A percentile compares a stretch with the other conserved stretches of the same genome.
Conservation (phyloP, 768 basidiomycete species). For the Suillus americanus region DNA sequence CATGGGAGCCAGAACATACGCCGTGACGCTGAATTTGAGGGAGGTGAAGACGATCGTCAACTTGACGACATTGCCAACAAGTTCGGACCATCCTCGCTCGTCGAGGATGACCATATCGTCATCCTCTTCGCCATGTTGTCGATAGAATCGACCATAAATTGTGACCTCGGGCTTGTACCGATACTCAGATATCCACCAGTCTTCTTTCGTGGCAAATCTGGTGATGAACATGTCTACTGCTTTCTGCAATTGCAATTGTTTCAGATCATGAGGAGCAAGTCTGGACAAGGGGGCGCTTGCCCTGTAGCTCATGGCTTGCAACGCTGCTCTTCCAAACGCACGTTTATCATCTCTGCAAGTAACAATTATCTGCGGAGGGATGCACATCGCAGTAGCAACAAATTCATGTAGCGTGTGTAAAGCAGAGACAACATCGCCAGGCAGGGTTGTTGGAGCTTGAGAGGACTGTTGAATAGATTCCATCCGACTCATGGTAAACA, state of each 20-base stretch:
- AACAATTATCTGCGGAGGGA: constrained; percentile 33
- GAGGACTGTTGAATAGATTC: constrained; percentile 22
- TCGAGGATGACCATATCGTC: constrained; percentile 32
- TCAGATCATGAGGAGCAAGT: background rate
- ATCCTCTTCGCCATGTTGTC: constrained; percentile 32
- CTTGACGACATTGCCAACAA: constrained; percentile 33
- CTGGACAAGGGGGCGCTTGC: constrained; percentile 16
- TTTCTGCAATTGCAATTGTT: constrained; percentile 22
- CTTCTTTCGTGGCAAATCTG: constrained; percentile 34
- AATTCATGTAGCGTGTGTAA: constrained; percentile 29
- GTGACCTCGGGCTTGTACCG: constrained; percentile 33
- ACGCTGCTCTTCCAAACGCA: constrained; percentile 30
- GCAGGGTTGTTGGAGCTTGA: constrained; percentile 19
- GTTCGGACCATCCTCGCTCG: constrained; percentile 32
- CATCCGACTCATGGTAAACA: constrained; percentile 26
- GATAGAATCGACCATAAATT: constrained; percentile 34
- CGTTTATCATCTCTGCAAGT: constrained; percentile 31
- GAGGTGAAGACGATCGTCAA: constrained; percentile 32
- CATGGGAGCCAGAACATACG: constrained; percentile 20
- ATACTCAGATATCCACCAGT: constrained; percentile 36
- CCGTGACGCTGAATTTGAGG: constrained; percentile 33
- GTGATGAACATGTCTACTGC: constrained; percentile 31
- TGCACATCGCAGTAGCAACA: constrained; percentile 24
- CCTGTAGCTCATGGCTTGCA: constrained; percentile 34
- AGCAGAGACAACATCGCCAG: constrained; percentile 29